Conservation (phyloP, 2,329 filamentous ascomycete species). For the Emmonsiellopsis sp. region DNA sequence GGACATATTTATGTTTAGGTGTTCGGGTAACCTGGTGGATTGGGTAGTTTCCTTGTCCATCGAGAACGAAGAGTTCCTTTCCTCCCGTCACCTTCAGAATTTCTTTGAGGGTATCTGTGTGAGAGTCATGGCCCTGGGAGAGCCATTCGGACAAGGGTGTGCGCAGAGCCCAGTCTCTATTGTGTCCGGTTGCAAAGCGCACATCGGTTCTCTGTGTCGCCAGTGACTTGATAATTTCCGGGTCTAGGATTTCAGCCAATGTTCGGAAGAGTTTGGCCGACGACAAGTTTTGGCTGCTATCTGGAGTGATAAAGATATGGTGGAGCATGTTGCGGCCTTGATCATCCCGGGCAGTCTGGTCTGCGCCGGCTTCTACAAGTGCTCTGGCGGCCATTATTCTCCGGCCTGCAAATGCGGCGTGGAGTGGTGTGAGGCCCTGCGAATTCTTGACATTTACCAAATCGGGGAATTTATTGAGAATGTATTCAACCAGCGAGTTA, state of each 20-base stretch:
- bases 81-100: constrained; percentile 45
- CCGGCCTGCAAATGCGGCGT: constrained; percentile 50
- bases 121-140: constrained; percentile 14
- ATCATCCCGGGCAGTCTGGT: constrained; percentile 55
- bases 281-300: neutral
- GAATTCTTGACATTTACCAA: constrained; percentile 50
- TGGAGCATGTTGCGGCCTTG: constrained; percentile 62
- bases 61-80: constrained; percentile 35
- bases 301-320: constrained; percentile 28
- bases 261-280: neutral
- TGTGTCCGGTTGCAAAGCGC: neutral
- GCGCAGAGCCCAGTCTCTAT: constrained; percentile 2
- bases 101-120: constrained; percentile 37
- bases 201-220: constrained; percentile 7
- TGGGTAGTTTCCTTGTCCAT: constrained; percentile 35
- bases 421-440: constrained; percentile 51
- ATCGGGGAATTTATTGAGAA: constrained; percentile 53
- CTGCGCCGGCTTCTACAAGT: constrained; percentile 58
- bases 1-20: constrained; percentile 49
- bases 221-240: constrained; percentile 6
- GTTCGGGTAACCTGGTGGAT: constrained; percentile 30
- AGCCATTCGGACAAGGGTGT: constrained; percentile 7
- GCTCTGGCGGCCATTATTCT: constrained; percentile 36
- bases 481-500: constrained; percentile 49
- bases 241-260: constrained; percentile 1